Conservation (phyloP, 2,329 filamentous ascomycete genomes). For the Microcyclospora pomicola region DNA sequence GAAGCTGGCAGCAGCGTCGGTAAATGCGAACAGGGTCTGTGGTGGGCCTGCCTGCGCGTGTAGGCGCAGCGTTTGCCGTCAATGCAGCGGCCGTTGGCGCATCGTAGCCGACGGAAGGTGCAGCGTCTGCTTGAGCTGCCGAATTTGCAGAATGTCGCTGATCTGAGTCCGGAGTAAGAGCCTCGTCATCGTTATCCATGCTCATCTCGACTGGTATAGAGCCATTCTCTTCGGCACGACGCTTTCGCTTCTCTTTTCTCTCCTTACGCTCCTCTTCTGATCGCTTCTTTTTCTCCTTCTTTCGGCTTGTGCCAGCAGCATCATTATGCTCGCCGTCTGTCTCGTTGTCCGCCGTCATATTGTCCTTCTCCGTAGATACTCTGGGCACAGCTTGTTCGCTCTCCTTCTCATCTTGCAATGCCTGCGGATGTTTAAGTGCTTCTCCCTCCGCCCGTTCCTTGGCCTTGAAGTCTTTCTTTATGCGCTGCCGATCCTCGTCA, state of each 20-base stretch:
- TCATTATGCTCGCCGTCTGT: constrained; percentile 1
- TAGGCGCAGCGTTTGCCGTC: constrained; percentile 16
- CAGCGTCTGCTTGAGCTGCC: too few species aligned
- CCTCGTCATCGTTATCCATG: constrained; percentile 44
- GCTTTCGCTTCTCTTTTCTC: constrained; percentile 75
- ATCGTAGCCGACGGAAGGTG: constrained; percentile 10
- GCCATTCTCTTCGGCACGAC: constrained; percentile 76
- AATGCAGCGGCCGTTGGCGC: constrained; percentile 19
- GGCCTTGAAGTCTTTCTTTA: constrained; percentile 47
- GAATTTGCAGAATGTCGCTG: too few species aligned
- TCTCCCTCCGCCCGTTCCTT: constrained; percentile 61
- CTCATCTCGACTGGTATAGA: constrained; percentile 72
- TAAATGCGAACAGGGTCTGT: constrained; percentile 90
- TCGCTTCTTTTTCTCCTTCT: constrained; percentile 92
- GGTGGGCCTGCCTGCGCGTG: constrained; percentile 55
- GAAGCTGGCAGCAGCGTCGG: constrained; percentile 79
- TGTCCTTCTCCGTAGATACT: constrained; percentile 16
- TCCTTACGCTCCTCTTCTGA: constrained; percentile 88
- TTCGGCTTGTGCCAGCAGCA: constrained; percentile 35
- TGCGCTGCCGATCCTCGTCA: constrained; percentile 37
- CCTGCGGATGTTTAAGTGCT: constrained; percentile 53
- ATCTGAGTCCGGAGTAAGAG: not conserved
- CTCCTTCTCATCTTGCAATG: constrained; percentile 42
- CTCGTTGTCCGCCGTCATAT: constrained; percentile 4
- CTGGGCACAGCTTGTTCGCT: constrained; percentile 26